phyloP scores from a whole-genome alignment of 768 basidiomycete genomes.

The Pleurotus eryngii region DNA sequence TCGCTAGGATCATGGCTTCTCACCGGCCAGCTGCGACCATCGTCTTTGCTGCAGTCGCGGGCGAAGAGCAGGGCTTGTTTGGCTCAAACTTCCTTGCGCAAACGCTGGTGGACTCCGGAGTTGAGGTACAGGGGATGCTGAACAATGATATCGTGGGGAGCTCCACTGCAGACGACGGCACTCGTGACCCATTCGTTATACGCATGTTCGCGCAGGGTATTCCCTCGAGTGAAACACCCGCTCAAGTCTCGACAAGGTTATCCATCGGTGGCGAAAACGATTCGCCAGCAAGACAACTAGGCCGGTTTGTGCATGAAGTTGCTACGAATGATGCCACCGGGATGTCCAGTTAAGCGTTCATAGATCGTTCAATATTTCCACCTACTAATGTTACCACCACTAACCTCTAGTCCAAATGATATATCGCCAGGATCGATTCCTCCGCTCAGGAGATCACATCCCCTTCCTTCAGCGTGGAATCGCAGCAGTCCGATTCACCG shows the following conservation, averaged over 20 bases:
- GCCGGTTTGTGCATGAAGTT: slow-evolving; percentile 49
- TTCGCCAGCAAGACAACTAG: slow-evolving; percentile 47
- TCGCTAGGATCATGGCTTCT: slow-evolving; percentile 47
- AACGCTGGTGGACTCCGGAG: slow-evolving; percentile 35
- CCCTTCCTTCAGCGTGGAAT: slow-evolving; percentile 50
- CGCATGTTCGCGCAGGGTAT: slow-evolving; percentile 52
- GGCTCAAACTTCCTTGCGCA: slow-evolving; percentile 48
- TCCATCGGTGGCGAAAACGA: slow-evolving; percentile 54
- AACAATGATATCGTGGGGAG: slow-evolving; percentile 58
- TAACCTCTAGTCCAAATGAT: slow-evolving; percentile 40
- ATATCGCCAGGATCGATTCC: slow-evolving; percentile 50
- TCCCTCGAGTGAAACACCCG: slow-evolving; percentile 38
- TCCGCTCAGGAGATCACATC: slow-evolving; percentile 52
- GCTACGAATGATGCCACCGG: slow-evolving; percentile 41
- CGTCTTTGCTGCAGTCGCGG: slow-evolving; percentile 48
- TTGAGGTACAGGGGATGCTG: slow-evolving; percentile 57
- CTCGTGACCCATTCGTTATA: slow-evolving; percentile 43
- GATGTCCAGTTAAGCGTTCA: slow-evolving; percentile 41
- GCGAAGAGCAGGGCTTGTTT: slow-evolving; percentile 51
- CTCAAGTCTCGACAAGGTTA: slow-evolving; percentile 29
- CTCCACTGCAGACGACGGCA: slow-evolving; percentile 45
- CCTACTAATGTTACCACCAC: no score
- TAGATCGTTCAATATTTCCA: no score
- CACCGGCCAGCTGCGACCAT: slow-evolving; percentile 46
- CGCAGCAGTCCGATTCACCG: slow-evolving; percentile 56